A percentile compares a stretch with the other conserved stretches of the same genome.
Evolutionary conservation across 2,329 filamentous ascomycete species (phyloP).

Genomic region (Talaromyces sp.): DNA sequence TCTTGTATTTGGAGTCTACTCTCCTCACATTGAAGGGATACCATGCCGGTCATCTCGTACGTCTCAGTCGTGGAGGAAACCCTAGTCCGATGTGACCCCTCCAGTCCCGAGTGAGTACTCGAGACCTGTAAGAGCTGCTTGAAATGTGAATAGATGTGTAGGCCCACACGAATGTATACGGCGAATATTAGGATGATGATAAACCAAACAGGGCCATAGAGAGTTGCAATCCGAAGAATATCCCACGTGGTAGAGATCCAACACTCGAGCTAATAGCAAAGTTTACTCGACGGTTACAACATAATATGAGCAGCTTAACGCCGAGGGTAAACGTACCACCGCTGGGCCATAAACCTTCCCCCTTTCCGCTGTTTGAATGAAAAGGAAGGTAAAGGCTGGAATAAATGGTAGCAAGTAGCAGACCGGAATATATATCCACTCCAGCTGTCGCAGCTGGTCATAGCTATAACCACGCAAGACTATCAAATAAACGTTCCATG

Average conservation of each 20-base stretch:
- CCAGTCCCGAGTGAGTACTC: background rate
- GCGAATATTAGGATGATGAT: constrained; percentile 32
- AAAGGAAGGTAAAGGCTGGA: constrained; percentile 62
- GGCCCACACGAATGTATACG: constrained; percentile 35
- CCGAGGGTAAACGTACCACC: constrained; percentile 36
- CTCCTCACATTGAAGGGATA: background rate
- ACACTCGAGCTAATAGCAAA: constrained; percentile 63
- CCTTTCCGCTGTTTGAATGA: constrained; percentile 47
- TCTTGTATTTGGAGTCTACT: constrained; percentile 46
- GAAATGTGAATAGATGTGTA: constrained; percentile 24
- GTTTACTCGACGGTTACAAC: background rate
- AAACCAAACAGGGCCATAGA: constrained; percentile 54
- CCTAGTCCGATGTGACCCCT: background rate
- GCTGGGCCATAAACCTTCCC: constrained; percentile 68
- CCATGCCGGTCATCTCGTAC: background rate
- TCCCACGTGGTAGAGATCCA: constrained; percentile 67
- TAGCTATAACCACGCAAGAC: constrained; percentile 70
- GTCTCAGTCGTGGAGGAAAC: background rate
- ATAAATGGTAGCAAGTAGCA: constrained; percentile 71
- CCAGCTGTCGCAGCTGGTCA: constrained; percentile 58
- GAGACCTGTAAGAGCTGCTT: constrained; percentile 39
- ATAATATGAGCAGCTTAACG: background rate
- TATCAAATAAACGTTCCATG: constrained; percentile 73
- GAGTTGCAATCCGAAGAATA: constrained; percentile 65
- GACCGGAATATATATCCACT: constrained; percentile 61